Percentiles rank a stretch among this genome's conserved stretches.
These are phyloP conservation scores for Spiraea crenata DNA, from an alignment of 331 rosid genomes.

Conservation along the genomic window DNA sequence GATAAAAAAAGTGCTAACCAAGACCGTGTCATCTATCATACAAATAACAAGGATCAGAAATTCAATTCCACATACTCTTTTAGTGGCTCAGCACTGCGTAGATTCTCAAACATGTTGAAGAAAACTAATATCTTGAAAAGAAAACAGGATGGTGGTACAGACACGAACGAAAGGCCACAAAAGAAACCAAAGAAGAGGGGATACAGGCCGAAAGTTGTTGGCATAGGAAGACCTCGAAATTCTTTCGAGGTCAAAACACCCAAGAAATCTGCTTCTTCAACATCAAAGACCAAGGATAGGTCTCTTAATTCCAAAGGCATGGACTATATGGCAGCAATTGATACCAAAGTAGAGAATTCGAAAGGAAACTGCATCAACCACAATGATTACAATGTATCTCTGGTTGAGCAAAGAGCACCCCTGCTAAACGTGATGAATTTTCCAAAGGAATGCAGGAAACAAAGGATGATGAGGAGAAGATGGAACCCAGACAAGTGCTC, in stretches of 20 bases:
- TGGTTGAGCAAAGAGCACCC: neutral
- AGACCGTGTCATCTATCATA: neutral
- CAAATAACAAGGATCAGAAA: neutral
- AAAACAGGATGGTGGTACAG: conserved; percentile 22
- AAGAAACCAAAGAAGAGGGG: conserved; percentile 56
- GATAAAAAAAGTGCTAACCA: neutral
- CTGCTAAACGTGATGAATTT: neutral
- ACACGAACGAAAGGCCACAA: conserved; percentile 52
- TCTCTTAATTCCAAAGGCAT: conserved; percentile 26
- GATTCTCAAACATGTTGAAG: neutral
- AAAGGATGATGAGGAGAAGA: neutral
- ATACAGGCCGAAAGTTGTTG: conserved; percentile 73
- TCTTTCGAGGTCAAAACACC: conserved; percentile 26
- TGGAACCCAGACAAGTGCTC: neutral
- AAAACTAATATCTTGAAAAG: neutral
- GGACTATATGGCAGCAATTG: neutral
- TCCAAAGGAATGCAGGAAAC: conserved; percentile 11
- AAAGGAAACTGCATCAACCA: neutral
- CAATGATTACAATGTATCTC: neutral
- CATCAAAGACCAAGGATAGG: neutral
- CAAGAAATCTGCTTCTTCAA: conserved; percentile 8
- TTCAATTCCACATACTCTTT: neutral
- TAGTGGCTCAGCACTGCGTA: neutral
- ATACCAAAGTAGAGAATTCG: conserved; percentile 9
- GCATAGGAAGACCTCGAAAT: conserved; percentile 47